A percentile compares a stretch with the other conserved stretches of the same genome.
Evolutionary conservation across 495 filamentous ascomycete species (phyloP).

Genomic region (Annulohypoxylon bovei): DNA sequence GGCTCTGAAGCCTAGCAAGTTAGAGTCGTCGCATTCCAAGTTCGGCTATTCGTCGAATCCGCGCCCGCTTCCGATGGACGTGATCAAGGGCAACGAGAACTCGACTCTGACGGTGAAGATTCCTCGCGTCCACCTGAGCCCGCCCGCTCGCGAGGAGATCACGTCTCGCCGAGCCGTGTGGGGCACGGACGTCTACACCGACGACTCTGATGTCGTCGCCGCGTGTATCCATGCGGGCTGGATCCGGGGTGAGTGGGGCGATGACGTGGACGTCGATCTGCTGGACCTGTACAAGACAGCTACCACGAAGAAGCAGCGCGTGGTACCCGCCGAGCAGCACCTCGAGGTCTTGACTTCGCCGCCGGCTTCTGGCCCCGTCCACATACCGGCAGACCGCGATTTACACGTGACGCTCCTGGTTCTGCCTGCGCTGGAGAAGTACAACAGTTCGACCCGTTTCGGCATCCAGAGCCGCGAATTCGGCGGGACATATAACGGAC

Average conservation of each 20-base stretch:
- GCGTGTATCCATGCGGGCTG: constrained; percentile 94
- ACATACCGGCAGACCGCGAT: constrained; percentile 71
- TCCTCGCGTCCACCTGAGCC: constrained; percentile 77
- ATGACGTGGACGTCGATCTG: constrained; percentile 72
- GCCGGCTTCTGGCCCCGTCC: constrained; percentile 59
- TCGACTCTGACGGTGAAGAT: constrained; percentile 90
- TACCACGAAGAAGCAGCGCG: constrained; percentile 42
- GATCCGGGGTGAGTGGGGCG: constrained; percentile 86
- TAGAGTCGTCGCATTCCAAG: constrained; percentile 60
- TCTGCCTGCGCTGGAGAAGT: constrained; percentile 79
- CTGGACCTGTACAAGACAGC: constrained; percentile 68
- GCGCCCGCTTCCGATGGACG: constrained; percentile 70
- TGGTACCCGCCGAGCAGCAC: constrained; percentile 39
- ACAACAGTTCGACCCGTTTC: constrained; percentile 75
- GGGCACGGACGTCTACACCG: constrained; percentile 94
- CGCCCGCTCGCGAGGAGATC: constrained; percentile 78
- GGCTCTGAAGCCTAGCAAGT: constrained; percentile 65
- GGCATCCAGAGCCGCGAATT: constrained; percentile 84
- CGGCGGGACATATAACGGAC: constrained; percentile 56
- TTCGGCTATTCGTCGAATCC: constrained; percentile 77
- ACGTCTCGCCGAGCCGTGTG: constrained; percentile 80
- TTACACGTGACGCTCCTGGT: constrained; percentile 86
- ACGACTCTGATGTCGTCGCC: constrained; percentile 93
- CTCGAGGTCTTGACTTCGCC: constrained; percentile 54
- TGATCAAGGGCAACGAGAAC: constrained; percentile 85